Base-by-base conservation (phyloP, 2,329 filamentous ascomycete species). In the Graphilbum sp. region DNA sequence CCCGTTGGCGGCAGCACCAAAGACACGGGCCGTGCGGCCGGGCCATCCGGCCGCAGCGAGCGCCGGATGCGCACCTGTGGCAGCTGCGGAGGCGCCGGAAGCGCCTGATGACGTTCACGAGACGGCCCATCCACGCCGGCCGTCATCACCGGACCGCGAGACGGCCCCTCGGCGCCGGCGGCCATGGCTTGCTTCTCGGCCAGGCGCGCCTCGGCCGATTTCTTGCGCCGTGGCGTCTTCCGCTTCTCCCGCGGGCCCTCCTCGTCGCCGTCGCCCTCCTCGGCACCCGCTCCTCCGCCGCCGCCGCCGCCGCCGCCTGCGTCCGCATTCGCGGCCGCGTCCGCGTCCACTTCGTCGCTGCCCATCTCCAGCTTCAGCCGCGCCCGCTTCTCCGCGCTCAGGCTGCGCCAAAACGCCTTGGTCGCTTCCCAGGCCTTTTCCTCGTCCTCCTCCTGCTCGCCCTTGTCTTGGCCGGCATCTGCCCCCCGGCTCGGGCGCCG, bases 391-490 rank as follows among this genome's bases (percentile, higher is more conserved):
- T 79, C 69, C 2, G 64, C 61, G 8, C 68, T 75, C 7, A 85
- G 55, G 37, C 71, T 70, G 43, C 67, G 74, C 80, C 79, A 85
- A 48, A 79, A 83, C 0, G 69, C 61, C 48, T 79, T 80, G 15
- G 76, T 70, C 38, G 69, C 65, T 43, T 75, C 72, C 81, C 79
- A 85, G 39, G 79, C 71, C 64, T 37, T 10, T 40, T 39, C 37
- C 29, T 35, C 34, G 19, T 35, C 18, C 13, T 21, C 29, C 2
- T 6, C 24, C n/a, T n/a, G n/a, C n/a, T 12, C 12, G 21, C 8
- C 31, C 23, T n/a, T 23, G 20, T 10, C 5, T 2, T 16, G 3
- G 32, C n/a, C n/a, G n/a, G n/a, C n/a, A n/a, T n/a, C n/a, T n/a
- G n/a, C n/a, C n/a, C n/a, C n/a, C n/a, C n/a, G n/a, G n/a, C n/a